phyloP scores from a whole-genome alignment of 495 filamentous ascomycete genomes.

The Penicillium parvum region DNA sequence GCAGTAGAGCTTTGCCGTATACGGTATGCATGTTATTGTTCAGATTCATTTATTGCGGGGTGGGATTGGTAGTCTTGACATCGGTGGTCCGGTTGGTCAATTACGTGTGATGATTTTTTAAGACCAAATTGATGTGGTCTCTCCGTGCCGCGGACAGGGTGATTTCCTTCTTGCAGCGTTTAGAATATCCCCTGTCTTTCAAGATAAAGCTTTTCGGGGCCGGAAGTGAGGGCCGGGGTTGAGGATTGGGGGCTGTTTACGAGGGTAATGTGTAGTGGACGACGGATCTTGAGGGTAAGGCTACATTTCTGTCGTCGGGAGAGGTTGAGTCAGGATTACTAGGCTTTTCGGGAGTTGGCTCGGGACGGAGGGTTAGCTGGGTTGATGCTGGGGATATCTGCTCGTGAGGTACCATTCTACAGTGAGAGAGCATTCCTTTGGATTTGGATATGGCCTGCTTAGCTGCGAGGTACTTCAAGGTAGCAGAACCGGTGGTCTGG shows the following conservation, averaged over 20 bases:
- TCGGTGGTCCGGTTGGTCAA: slow-evolving; percentile 28
- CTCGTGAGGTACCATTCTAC: background rate
- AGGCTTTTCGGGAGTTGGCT: slow-evolving; percentile 23
- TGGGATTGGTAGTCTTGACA: slow-evolving; percentile 26
- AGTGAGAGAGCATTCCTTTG: background rate
- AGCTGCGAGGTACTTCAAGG: too few relatives aligned
- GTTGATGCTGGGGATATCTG: background rate
- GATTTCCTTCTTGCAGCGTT: slow-evolving; percentile 22
- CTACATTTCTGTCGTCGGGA: slow-evolving; percentile 15
- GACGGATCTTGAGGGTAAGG: slow-evolving; percentile 24
- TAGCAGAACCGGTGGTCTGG: too few relatives aligned
- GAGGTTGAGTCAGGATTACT: slow-evolving; percentile 26
- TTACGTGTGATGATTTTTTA: slow-evolving; percentile 28
- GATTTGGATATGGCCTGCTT: too few relatives aligned
- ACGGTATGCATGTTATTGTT: slow-evolving; percentile 31
- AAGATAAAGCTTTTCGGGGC: slow-evolving; percentile 19
- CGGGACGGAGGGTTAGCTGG: too few relatives aligned
- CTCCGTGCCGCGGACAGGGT: slow-evolving; percentile 25
- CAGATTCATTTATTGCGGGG: slow-evolving; percentile 33
- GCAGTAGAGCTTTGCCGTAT: slow-evolving; percentile 22
- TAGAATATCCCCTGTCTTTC: too few relatives aligned
- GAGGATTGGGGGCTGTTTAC: slow-evolving; percentile 17
- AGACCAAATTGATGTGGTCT: slow-evolving; percentile 24
- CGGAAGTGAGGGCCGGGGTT: slow-evolving; percentile 22
- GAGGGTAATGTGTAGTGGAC: slow-evolving; percentile 27